These are phyloP conservation scores for Salicornia ramosissima DNA, from an alignment of 148 eudicot species.

Conservation along the genomic window DNA sequence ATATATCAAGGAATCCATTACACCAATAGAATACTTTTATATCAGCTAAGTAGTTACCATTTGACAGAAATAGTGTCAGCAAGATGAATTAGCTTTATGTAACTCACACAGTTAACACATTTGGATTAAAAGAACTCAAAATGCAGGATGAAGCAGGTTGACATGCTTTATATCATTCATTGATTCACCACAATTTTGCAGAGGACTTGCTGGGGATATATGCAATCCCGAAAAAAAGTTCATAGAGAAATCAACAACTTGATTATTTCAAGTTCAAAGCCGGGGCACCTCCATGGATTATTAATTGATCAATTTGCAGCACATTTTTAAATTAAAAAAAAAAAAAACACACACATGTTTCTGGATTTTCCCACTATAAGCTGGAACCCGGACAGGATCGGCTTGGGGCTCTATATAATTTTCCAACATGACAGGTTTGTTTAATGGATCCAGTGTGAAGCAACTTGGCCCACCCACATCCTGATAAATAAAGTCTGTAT, in stretches of 20 bases:
- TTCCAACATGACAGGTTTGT: slow-evolving; percentile 17
- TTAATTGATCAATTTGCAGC: no score
- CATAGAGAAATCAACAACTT: background rate
- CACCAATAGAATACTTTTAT: no score
- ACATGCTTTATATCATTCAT: background rate
- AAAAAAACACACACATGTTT: slow-evolving; percentile 13
- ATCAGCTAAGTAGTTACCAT: no score
- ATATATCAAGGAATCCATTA: background rate
- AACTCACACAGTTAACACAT: no score
- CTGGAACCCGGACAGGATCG: background rate
- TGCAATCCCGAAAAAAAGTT: slow-evolving; percentile 16
- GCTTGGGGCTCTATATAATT: slow-evolving; percentile 14
- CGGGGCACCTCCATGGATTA: no score
- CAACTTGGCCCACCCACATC: slow-evolving; percentile 40
- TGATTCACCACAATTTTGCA: background rate
- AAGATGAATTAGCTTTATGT: background rate
- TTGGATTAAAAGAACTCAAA: background rate
- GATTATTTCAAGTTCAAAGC: background rate
- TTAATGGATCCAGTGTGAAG: slow-evolving; percentile 24
- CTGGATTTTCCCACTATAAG: background rate
- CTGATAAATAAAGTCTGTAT: slow-evolving; percentile 18
- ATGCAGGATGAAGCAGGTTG: background rate
- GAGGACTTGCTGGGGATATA: background rate
- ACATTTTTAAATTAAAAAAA: no score
- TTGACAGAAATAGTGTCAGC: background rate